Conservation (phyloP, 1,284 basidiomycete species). For the Austroboletus niveus region DNA sequence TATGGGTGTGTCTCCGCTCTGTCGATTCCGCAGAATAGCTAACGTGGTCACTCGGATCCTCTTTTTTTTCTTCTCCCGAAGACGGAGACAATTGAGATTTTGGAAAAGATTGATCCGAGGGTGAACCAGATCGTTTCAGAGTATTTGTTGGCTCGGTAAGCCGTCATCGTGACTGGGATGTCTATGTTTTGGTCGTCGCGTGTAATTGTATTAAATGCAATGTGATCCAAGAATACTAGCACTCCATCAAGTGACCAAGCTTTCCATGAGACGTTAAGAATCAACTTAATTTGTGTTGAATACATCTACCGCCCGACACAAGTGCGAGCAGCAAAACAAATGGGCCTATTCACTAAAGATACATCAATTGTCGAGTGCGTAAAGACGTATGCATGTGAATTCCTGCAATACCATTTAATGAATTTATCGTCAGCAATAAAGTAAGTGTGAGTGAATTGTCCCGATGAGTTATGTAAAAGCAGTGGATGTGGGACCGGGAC, state of each 20-base stretch:
- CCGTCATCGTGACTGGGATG: background rate
- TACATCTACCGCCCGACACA: constrained; percentile 6
- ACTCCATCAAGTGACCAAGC: no score
- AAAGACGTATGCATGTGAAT: background rate
- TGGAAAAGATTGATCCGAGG: constrained; percentile 27
- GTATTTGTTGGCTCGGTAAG: constrained; percentile 10
- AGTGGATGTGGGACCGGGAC: background rate
- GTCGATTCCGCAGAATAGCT: background rate
- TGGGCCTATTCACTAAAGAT: constrained; percentile 21
- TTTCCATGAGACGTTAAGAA: background rate
- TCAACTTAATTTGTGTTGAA: background rate
- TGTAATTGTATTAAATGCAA: background rate
- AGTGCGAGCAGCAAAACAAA: constrained; percentile 2
- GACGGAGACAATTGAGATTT: constrained; percentile 24
- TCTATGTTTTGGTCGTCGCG: background rate
- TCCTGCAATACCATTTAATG: constrained; percentile 6
- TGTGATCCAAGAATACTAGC: no score
- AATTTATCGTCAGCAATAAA: constrained; percentile 13
- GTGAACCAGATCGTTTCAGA: constrained; percentile 27
- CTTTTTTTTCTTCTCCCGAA: constrained; percentile 1
- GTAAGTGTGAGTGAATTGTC: constrained; percentile 15
- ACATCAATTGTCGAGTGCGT: constrained; percentile 16
- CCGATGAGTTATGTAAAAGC: background rate
- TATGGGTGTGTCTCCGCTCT: constrained; percentile 24
- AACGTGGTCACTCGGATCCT: constrained; percentile 2